phyloP scores from a whole-genome alignment of 352 stramenopile genomes.

The Phytophthora sansomeana region DNA sequence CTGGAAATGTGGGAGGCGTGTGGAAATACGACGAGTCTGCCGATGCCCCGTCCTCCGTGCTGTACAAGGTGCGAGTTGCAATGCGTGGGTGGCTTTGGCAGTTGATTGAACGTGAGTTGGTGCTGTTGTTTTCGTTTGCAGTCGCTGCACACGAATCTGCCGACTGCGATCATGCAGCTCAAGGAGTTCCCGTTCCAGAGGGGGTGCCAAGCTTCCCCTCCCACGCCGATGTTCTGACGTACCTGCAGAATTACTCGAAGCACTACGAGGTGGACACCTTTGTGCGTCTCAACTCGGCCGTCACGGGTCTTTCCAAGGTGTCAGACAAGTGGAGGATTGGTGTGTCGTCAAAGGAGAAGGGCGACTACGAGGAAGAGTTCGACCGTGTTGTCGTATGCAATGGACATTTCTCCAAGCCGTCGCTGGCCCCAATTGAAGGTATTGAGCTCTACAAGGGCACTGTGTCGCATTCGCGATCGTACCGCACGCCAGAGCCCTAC shows the following conservation, averaged over 20 bases:
- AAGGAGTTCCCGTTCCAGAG: constrained; percentile 71
- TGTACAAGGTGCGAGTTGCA: constrained; percentile 64
- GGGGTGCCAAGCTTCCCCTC: constrained; percentile 63
- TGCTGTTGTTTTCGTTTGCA: constrained; percentile 20
- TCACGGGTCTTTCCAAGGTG: constrained; percentile 59
- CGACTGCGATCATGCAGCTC: constrained; percentile 84
- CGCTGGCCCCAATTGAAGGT: constrained; percentile 54
- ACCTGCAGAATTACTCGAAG: constrained; percentile 73
- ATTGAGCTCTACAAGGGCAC: constrained; percentile 57
- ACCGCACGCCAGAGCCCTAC: constrained; percentile 56
- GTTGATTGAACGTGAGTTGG: neutral
- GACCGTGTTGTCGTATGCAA: constrained; percentile 86
- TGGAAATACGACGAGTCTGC: constrained; percentile 76
- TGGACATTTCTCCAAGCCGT: constrained; percentile 76
- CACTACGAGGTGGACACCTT: constrained; percentile 62
- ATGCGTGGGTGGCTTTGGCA: neutral
- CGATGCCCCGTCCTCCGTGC: constrained; percentile 53
- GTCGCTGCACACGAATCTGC: constrained; percentile 85
- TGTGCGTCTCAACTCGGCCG: constrained; percentile 57
- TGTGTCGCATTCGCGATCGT: constrained; percentile 63
- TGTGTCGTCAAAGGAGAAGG: constrained; percentile 45
- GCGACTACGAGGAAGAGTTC: constrained; percentile 66
- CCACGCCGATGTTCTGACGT: constrained; percentile 68
- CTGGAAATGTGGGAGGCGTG: constrained; percentile 66
- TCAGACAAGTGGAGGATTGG: constrained; percentile 46